These are phyloP conservation scores for Phytophthora cactorum DNA, from an alignment of 352 stramenopile species.

Conservation along the genomic window DNA sequence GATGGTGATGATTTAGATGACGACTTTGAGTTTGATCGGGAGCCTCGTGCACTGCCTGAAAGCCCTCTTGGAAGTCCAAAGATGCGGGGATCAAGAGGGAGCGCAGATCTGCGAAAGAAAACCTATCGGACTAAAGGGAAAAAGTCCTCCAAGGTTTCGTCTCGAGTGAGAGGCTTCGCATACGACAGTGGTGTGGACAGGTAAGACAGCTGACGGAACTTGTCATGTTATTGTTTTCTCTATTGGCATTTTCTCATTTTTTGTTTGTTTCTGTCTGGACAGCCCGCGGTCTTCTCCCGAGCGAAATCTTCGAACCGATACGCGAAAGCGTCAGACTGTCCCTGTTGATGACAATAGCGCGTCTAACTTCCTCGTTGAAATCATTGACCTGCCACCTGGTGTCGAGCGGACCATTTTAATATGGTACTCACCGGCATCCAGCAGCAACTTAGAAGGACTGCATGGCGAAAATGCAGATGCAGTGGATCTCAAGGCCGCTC, in stretches of 20 bases:
- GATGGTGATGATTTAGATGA: conserved; percentile 86
- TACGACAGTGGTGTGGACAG: conserved; percentile 86
- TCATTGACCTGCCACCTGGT: conserved; percentile 83
- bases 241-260: conserved; percentile 1
- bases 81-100: conserved; percentile 37
- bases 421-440: conserved; percentile 78
- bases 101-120: conserved; percentile 55
- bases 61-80: conserved; percentile 71
- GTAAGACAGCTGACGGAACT: conserved; percentile 35
- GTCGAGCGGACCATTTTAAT: conserved; percentile 90
- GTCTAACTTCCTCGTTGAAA: conserved; percentile 91
- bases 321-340: conserved; percentile 44
- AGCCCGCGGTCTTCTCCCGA: conserved; percentile 85
- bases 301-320: conserved; percentile 54
- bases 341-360: conserved; percentile 67
- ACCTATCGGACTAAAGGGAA: conserved; percentile 56
- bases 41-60: conserved; percentile 49
- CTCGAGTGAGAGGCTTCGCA: conserved; percentile 61
- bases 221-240: conserved; percentile 2
- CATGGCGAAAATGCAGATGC: conserved; percentile 55
- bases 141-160: conserved; percentile 53
- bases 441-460: conserved; percentile 45
- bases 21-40: conserved; percentile 90
- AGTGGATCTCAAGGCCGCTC: conserved; percentile 81
- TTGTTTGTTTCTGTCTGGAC: conserved; percentile 19